A percentile compares a stretch with the other conserved stretches of the same genome.
Evolutionary conservation across 345 rosid genomes (phyloP).

Genomic region (Eucalyptus decipiens): DNA sequence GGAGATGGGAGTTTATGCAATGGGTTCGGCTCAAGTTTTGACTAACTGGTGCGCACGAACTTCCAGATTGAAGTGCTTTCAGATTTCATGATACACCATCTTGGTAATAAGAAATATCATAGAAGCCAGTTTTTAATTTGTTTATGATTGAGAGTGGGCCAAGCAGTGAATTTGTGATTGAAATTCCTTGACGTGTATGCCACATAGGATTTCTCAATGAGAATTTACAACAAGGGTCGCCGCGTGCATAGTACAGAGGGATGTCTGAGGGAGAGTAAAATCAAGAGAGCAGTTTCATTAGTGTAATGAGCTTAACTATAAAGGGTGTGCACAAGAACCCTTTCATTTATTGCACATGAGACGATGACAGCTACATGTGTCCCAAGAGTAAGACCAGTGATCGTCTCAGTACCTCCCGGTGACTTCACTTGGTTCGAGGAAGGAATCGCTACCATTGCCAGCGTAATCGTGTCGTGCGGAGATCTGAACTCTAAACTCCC

Average conservation of each 20-base stretch:
- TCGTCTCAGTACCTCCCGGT: not conserved
- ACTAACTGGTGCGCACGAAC: not conserved
- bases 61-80: not conserved
- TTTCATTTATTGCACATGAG: not conserved
- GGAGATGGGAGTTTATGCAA: not conserved
- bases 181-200: not conserved
- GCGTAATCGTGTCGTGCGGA: not conserved
- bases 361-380: not conserved
- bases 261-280: not conserved
- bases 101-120: not conserved
- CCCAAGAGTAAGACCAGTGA: not conserved
- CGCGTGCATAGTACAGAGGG: not conserved
- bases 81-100: not conserved
- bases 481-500: not conserved
- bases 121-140: not conserved
- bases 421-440: not conserved
- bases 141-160: not conserved
- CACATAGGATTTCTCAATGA: not conserved
- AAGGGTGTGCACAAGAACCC: not conserved
- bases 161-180: not conserved
- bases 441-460: not conserved
- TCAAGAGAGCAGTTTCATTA: not conserved
- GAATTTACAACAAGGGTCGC: not conserved
- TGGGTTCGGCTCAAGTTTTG: not conserved
- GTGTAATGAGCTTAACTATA: not conserved